Base-by-base conservation (phyloP, 2,329 filamentous ascomycete species). In the Ascocoryne sarcoides region DNA sequence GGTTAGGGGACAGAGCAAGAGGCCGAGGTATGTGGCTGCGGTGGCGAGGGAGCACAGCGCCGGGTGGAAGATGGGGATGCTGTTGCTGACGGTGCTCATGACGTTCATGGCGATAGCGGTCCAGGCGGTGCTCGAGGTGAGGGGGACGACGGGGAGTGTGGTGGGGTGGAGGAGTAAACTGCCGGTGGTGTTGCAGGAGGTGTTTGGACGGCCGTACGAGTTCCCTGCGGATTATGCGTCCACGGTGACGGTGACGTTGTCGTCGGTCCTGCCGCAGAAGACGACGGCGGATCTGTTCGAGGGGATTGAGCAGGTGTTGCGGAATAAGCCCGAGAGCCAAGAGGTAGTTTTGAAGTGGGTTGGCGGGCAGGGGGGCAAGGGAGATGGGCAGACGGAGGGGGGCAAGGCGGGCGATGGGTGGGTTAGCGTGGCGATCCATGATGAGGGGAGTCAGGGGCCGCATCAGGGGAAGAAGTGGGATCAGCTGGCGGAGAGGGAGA, bases 101-200 rank as follows among this genome's bases (percentile, higher is more conserved):
- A 37, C 53, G 4, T 12, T 59, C 1, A 40, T 43, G 10, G 48
- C 53, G 8, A 45, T 59, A 10, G 28, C 57, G 15, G 45, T 54
- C 10, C 58, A 60, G 47, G 48, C 44, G 4, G 29, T 60, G 12
- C 43, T 61, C 4, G 57, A 60, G 40, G 48, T 60, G 14, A 44
- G 53, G 19, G 57, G 56, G 3, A 43, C 40, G 8, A 49, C 47
- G 5, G 45, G 50, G 9, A 38, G 39, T 10, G 50, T 49, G 15
- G 40, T 61, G 1, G 48, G 51, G 12, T 52, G 50, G 1, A 44
- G 48, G 16, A 43, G 52, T 7, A 45, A 47, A 19, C n/a, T 60
- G 3, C 52, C 55, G 4, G 26, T 52, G 3, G 15, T 43, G 2
- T 44, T 48, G 26, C 55, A 57, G 40, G 50, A 58, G 36, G 36